Percentiles rank a stretch among this genome's conserved stretches.
phyloP scores from a whole-genome alignment of 1,284 basidiomycete genomes.

The Rhodotorula sp. region DNA sequence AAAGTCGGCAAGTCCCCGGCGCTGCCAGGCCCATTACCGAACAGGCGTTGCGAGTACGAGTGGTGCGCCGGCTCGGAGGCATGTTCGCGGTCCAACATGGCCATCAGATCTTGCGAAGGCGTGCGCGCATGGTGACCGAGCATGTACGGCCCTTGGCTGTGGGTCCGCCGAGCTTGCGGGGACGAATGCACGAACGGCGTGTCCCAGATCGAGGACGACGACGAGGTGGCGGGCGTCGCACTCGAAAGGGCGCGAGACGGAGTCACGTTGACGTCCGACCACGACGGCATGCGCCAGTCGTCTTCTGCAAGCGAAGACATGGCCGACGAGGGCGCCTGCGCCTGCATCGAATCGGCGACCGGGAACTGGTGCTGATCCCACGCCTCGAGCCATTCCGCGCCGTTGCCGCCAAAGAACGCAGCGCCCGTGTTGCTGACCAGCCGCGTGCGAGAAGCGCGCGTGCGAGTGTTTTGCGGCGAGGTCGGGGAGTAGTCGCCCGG shows the following conservation, averaged over 20 bases:
- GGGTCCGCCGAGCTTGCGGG: constrained; percentile 7
- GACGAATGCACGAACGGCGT: constrained; percentile 17
- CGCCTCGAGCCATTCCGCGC: constrained; percentile 8
- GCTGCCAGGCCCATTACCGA: background rate
- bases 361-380: background rate
- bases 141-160: background rate
- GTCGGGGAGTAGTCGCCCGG: constrained; percentile 37
- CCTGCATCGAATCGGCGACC: background rate
- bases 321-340: background rate
- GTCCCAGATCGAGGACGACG: constrained; percentile 9
- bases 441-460: constrained; percentile 23
- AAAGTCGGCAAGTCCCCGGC: no score
- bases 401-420: constrained; percentile 11
- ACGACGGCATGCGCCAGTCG: constrained; percentile 1
- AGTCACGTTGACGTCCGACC: constrained; percentile 34
- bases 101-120: constrained; percentile 26
- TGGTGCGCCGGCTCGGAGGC: constrained; percentile 14
- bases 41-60: constrained; percentile 21
- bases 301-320: constrained; percentile 1
- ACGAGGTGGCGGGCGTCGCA: constrained; percentile 1
- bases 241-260: constrained; percentile 28
- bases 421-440: constrained; percentile 32
- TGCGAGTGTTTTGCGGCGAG: constrained; percentile 27
- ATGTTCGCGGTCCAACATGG: constrained; percentile 14
- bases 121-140: constrained; percentile 15